Conservation (phyloP, 768 basidiomycete species). For the Coprinellus aureogranulatus region DNA sequence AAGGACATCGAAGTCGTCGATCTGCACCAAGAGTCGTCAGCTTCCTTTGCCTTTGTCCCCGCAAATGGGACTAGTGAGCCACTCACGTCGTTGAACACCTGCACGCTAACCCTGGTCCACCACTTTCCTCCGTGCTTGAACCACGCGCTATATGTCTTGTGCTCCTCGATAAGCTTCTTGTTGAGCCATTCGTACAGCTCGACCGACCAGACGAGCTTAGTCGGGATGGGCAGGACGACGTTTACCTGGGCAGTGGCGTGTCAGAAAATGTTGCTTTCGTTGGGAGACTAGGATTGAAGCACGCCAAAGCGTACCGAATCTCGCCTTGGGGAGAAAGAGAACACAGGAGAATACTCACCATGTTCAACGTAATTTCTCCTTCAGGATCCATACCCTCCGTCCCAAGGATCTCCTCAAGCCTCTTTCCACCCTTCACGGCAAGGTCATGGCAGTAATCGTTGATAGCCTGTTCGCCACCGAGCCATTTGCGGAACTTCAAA, state of each 20-base stretch:
- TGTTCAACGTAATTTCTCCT: constrained; percentile 61
- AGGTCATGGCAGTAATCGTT: constrained; percentile 67
- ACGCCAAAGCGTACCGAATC: not conserved
- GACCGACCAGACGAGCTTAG: constrained; percentile 12
- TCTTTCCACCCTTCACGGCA: constrained; percentile 63
- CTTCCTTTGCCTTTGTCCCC: too few relatives aligned
- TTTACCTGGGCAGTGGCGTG: constrained; percentile 25
- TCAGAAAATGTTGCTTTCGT: not conserved
- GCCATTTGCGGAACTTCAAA: constrained; percentile 64
- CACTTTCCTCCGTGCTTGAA: constrained; percentile 36
- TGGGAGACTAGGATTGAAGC: not conserved
- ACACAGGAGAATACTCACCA: constrained; percentile 46
- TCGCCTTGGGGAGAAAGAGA: too few relatives aligned
- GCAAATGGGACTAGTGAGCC: too few relatives aligned
- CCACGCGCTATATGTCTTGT: constrained; percentile 29
- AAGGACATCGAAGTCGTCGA: constrained; percentile 42
- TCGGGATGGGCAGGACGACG: constrained; percentile 33
- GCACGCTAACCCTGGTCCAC: constrained; percentile 41
- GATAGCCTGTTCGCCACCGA: constrained; percentile 77
- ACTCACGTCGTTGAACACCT: constrained; percentile 39
- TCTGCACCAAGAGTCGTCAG: constrained; percentile 9
- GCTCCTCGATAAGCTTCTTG: constrained; percentile 25
- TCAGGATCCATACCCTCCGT: constrained; percentile 59
- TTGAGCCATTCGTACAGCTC: constrained; percentile 24
- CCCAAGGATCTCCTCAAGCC: constrained; percentile 56